Base-by-base conservation (phyloP, 2,329 filamentous ascomycete genomes). In the Trichoderma semiorbis region DNA sequence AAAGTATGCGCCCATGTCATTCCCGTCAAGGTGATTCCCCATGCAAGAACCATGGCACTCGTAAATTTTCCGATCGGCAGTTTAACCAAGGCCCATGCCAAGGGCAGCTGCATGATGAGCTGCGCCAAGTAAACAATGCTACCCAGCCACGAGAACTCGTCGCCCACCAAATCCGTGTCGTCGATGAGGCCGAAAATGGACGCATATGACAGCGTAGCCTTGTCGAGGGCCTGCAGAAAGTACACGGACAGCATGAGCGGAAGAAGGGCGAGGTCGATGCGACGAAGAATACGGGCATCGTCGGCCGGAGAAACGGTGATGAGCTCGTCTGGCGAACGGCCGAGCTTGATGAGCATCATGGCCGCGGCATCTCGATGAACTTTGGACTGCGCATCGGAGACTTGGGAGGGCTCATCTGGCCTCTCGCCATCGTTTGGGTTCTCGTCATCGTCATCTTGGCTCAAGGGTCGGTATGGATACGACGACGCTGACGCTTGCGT, bases 171-270 rank as follows among this genome's bases (percentile, higher is more conserved):
- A 53, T 85, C 77, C 0, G 88, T 86, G 76, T 90, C 87, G 66
- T 89, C 81, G 36, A 89, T 85, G 12, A 92, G 82, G 3, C 89
- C 89, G 74, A 91, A 91, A 12, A 91, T 86, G 0, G 89, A 90
- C 3, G 88, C 88, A 75, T 91, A 91, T 2, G 80, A 81, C 80
- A 91, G 81, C 0, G 88, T 89, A 0, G 88, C 85, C 78, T 91
- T 91, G 80, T 91, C 89, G 7, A 91, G 82, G 12, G 85, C 86
- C 74, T 91, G 89, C 0, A 91, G 83, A 76, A 89, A 90, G 79
- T 91, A 91, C 24, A 90, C 87, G 7, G 84, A 83, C 12, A 91
- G 81, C 71, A 91, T 85, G 65, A 85, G 77, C 1, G 81, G 79
- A 8, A 84, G 78, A 28, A 85, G 78, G 10, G 80, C 80, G 30